These are phyloP conservation scores for Leccinellum luteum DNA, from an alignment of 768 basidiomycete species.

Conservation along the genomic window DNA sequence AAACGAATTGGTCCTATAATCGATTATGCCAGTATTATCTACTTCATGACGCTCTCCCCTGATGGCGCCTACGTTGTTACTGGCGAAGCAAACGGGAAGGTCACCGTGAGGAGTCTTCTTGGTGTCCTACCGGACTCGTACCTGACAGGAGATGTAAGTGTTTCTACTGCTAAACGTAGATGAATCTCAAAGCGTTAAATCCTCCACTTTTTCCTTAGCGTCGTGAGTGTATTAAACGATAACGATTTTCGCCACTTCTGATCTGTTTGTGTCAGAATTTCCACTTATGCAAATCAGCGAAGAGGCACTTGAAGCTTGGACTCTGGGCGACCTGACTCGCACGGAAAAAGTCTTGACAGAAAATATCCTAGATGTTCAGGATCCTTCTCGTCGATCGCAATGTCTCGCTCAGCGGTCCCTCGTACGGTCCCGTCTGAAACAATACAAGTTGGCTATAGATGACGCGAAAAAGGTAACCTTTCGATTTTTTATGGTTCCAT, in stretches of 20 bases:
- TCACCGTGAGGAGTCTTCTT: not conserved
- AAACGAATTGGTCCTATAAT: too few species aligned
- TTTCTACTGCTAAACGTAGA: accelerated
- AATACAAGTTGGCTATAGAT: not conserved
- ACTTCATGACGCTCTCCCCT: not conserved
- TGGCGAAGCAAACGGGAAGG: not conserved
- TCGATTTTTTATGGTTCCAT: too few species aligned
- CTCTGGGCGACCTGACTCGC: not conserved
- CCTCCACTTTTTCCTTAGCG: accelerated
- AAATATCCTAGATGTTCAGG: not conserved
- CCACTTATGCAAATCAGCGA: not conserved
- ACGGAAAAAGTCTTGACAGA: not conserved
- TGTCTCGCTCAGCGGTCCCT: not conserved
- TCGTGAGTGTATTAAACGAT: not conserved
- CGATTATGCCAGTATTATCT: too few species aligned
- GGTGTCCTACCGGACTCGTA: not conserved
- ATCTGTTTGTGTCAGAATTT: not conserved
- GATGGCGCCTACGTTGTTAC: not conserved
- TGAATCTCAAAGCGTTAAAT: not conserved
- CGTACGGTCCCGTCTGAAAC: not conserved
- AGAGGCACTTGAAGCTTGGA: not conserved
- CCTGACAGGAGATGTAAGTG: not conserved
- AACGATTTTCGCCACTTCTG: accelerated
- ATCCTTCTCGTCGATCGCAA: not conserved
- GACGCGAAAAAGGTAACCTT: conserved; percentile 4